Evolutionary conservation across 805 yeast species (phyloP).

Genomic region (Sungouiozyma ichnusensis): DNA sequence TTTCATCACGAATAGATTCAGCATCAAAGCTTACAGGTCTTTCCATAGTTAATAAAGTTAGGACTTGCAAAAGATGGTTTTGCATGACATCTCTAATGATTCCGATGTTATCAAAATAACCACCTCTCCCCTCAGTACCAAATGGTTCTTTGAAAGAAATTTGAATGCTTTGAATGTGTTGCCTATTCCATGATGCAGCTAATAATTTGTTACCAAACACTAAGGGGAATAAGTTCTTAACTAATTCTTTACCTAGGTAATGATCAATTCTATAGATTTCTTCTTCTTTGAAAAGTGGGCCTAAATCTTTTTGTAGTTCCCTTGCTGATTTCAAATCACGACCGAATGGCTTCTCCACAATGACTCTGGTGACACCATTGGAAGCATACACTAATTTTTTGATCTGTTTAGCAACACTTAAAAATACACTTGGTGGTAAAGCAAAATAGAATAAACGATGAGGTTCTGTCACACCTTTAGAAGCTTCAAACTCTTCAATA

Average conservation of each 20-base stretch:
- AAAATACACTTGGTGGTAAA: slow-evolving; percentile 87
- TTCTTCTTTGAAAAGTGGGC: slow-evolving; percentile 86
- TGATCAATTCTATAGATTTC: slow-evolving; percentile 94
- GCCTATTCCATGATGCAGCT: slow-evolving; percentile 76
- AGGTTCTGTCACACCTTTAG: slow-evolving; percentile 36
- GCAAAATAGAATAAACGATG: slow-evolving; percentile 89
- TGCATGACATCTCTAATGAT: slow-evolving; percentile 97
- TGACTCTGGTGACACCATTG: slow-evolving; percentile 65
- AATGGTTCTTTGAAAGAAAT: slow-evolving; percentile 92
- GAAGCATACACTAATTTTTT: slow-evolving; percentile 57
- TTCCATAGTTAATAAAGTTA: slow-evolving; percentile 89
- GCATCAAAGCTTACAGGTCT: slow-evolving; percentile 86
- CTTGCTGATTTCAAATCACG: slow-evolving; percentile 75
- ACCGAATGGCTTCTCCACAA: slow-evolving; percentile 96
- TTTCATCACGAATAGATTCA: slow-evolving; percentile 91
- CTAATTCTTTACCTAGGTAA: slow-evolving; percentile 95
- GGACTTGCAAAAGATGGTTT: slow-evolving; percentile 86
- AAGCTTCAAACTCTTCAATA: slow-evolving; percentile 50
- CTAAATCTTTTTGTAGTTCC: slow-evolving; percentile 61
- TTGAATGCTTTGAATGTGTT: slow-evolving; percentile 70
- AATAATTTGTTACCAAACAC: slow-evolving; percentile 86
- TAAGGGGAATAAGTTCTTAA: slow-evolving; percentile 78
- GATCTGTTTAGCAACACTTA: slow-evolving; percentile 61
- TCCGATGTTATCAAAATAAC: slow-evolving; percentile 90
- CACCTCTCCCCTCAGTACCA: slow-evolving; percentile 98